Percentiles rank a stretch among this genome's conserved stretches.
Evolutionary conservation across 495 filamentous ascomycete genomes (phyloP).

Genomic region (Xeromyces bisporus): DNA sequence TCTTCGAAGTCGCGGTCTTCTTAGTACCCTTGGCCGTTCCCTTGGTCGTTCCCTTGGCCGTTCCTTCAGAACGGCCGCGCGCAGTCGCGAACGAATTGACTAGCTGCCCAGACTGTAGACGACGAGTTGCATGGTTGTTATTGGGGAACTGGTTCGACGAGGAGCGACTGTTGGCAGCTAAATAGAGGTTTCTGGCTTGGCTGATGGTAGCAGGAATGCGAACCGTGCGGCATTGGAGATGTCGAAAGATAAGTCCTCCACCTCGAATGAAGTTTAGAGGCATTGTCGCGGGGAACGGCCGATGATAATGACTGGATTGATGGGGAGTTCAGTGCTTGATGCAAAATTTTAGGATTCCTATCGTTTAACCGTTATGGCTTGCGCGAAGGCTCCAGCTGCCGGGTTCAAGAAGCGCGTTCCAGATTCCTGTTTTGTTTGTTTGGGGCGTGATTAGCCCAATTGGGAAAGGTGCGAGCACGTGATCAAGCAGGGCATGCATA

Average conservation of each 20-base stretch:
- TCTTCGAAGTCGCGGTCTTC: slow-evolving; percentile 2
- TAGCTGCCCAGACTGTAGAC: slow-evolving; percentile 1
- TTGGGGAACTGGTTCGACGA: slow-evolving; percentile 2
- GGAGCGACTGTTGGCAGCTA: slow-evolving; percentile 6
- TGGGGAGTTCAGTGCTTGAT: no score
- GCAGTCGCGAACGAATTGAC: slow-evolving; percentile 17
- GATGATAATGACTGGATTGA: background rate
- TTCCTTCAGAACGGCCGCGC: slow-evolving; percentile 10
- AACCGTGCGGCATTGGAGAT: slow-evolving; percentile 13
- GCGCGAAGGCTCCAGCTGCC: no score
- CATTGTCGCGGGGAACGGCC: slow-evolving; percentile 8
- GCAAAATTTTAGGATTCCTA: no score
- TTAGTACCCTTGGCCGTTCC: slow-evolving; percentile 5
- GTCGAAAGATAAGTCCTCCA: slow-evolving; percentile 13
- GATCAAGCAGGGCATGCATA: no score
- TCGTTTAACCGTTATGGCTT: no score
- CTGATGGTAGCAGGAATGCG: slow-evolving; percentile 13
- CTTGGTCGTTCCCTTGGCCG: slow-evolving; percentile 16
- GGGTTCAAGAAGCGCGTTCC: background rate
- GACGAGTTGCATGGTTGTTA: slow-evolving; percentile 1
- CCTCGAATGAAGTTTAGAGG: slow-evolving; percentile 15
- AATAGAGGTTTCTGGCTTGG: slow-evolving; percentile 14
- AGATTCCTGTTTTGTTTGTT: background rate
- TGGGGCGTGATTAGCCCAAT: slow-evolving; percentile 7
- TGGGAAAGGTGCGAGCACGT: slow-evolving; percentile 10